These are phyloP conservation scores for Flaveria floridana DNA, from an alignment of 140 eudicot genomes.

Conservation along the genomic window DNA sequence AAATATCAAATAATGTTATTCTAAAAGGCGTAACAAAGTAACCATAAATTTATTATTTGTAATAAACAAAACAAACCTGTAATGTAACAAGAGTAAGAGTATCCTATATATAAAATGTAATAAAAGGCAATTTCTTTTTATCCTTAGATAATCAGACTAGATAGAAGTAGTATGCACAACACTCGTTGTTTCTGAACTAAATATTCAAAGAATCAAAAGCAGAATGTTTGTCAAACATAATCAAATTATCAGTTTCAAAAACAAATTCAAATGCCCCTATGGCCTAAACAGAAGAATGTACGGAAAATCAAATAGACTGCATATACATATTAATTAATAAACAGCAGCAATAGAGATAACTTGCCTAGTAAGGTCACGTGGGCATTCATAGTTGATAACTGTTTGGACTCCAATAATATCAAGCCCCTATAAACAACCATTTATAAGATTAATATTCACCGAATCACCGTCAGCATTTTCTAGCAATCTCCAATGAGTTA, in stretches of 20 bases:
- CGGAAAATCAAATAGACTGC: not conserved
- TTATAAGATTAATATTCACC: not conserved
- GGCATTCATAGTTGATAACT: conserved; percentile 87
- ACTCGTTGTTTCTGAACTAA: not conserved
- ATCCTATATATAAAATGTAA: not conserved
- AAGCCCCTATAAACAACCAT: conserved; percentile 57
- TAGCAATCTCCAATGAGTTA: conserved; percentile 15
- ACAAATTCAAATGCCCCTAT: not conserved
- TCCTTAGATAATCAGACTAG: conserved; percentile 5
- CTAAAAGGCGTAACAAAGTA: not conserved
- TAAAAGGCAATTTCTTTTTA: not conserved
- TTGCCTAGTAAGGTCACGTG: conserved; percentile 85
- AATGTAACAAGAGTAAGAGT: too few relatives aligned
- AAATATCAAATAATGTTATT: not conserved
- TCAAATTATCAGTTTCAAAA: not conserved
- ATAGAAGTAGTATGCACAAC: not conserved
- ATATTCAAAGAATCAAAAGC: not conserved
- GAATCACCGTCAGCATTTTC: not conserved
- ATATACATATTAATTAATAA: not conserved
- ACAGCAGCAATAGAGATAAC: not conserved
- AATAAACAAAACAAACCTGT: not conserved
- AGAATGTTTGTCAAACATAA: not conserved
- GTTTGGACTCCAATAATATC: conserved; percentile 92
- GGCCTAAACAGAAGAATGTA: not conserved
- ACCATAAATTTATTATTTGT: not conserved